phyloP scores from a whole-genome alignment of 768 basidiomycete genomes.

The Xerocomellus intermedius region DNA sequence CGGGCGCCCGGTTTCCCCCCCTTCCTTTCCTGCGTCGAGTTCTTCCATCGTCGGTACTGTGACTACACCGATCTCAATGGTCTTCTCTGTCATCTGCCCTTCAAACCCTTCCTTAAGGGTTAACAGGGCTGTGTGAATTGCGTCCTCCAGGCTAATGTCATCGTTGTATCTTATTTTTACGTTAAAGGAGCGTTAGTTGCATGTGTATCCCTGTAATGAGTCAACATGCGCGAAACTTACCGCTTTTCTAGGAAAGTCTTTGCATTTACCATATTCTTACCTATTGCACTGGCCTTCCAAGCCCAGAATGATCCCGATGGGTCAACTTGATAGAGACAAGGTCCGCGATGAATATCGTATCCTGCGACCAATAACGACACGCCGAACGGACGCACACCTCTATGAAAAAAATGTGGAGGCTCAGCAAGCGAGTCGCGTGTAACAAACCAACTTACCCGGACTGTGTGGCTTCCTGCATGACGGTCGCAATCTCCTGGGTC shows the following conservation, averaged over 20 bases:
- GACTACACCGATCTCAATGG: conserved; percentile 97
- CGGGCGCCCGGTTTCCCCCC: conserved; percentile 63
- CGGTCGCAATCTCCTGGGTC: conserved; percentile 95
- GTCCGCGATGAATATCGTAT: conserved; percentile 93
- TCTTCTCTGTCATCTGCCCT: conserved; percentile 99
- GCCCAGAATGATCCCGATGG: conserved; percentile 99
- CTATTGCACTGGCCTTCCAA: conserved; percentile 99
- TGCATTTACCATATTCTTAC: conserved; percentile 99
- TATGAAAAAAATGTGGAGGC: conserved; percentile 43
- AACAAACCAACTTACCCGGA: conserved; percentile 66
- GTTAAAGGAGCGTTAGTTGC: conserved; percentile 17
- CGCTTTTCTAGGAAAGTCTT: conserved; percentile 99
- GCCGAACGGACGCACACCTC: conserved; percentile 98
- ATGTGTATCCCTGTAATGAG: conserved; percentile 16
- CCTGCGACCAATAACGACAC: conserved; percentile 96
- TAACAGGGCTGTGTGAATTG: conserved; percentile 96
- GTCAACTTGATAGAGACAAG: conserved; percentile 98
- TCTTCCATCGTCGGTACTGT: conserved; percentile 75
- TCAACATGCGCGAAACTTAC: conserved; percentile 46
- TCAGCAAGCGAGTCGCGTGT: conserved; percentile 26
- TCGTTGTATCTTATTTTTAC: conserved; percentile 91
- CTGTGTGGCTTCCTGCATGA: conserved; percentile 99
- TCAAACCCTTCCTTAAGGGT: conserved; percentile 99
- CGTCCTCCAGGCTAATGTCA: conserved; percentile 97
- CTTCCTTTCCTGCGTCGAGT: conserved; percentile 62